A percentile compares a stretch with the other conserved stretches of the same genome.
Evolutionary conservation across 306 rosid genomes (phyloP).

Genomic region (Phaseolus lunatus): DNA sequence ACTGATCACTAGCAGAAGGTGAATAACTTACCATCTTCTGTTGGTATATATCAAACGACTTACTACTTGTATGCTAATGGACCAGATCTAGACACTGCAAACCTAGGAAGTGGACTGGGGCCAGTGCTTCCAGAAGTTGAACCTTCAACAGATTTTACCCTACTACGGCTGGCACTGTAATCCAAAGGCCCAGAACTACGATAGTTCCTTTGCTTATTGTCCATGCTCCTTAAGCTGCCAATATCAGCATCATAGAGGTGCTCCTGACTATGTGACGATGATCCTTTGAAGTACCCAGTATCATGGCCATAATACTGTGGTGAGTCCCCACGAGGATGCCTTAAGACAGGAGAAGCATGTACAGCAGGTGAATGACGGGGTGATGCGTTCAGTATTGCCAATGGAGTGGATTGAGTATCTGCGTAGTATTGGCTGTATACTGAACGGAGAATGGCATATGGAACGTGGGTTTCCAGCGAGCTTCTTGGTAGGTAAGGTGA

Average conservation of each 20-base stretch:
- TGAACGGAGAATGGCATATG: constrained; percentile 91
- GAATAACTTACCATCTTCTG: constrained; percentile 55
- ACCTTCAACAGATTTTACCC: constrained; percentile 69
- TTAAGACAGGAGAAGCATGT: constrained; percentile 76
- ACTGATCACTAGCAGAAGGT: constrained; percentile 44
- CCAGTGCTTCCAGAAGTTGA: constrained; percentile 87
- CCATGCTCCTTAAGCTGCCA: constrained; percentile 61
- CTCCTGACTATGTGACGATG: constrained; percentile 71
- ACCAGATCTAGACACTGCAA: constrained; percentile 98
- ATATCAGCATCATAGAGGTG: constrained; percentile 61
- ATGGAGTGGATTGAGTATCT: constrained; percentile 68
- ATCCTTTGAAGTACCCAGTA: constrained; percentile 75
- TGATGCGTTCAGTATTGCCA: constrained; percentile 73
- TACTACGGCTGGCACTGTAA: constrained; percentile 74
- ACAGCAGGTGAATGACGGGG: constrained; percentile 87
- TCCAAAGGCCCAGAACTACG: constrained; percentile 96
- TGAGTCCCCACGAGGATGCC: constrained; percentile 79
- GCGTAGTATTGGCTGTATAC: constrained; percentile 91
- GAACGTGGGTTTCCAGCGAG: constrained; percentile 81
- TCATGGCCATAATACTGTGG: constrained; percentile 68
- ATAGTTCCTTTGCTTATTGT: constrained; percentile 58
- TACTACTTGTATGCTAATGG: constrained; percentile 88
- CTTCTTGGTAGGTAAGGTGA: constrained; percentile 94
- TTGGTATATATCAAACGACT: constrained; percentile 14
- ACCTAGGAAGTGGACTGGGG: constrained; percentile 94